Conservation (phyloP, 768 basidiomycete species). For the Pholiota conissans region DNA sequence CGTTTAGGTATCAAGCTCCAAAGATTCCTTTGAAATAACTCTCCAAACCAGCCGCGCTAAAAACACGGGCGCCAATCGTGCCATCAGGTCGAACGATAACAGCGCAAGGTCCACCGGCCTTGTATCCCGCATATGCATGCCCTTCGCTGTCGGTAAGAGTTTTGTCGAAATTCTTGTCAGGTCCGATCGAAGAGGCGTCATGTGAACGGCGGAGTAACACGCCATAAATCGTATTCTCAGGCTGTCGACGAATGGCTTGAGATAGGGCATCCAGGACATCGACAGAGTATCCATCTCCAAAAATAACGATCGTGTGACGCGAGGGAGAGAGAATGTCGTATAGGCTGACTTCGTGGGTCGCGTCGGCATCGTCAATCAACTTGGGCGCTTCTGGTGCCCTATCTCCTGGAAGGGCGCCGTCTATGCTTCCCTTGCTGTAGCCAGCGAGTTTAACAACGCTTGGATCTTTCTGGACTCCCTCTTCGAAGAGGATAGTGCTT, state of each 20-base stretch:
- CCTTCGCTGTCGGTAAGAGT: slow-evolving; percentile 16
- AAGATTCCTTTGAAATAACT: slow-evolving; percentile 18
- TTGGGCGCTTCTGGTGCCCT: slow-evolving; percentile 16
- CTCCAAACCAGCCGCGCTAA: slow-evolving; percentile 5
- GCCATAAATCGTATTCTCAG: slow-evolving; percentile 8
- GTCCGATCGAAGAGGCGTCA: neutral
- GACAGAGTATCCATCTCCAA: slow-evolving; percentile 2
- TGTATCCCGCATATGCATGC: slow-evolving; percentile 15
- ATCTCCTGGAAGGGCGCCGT: slow-evolving; percentile 15
- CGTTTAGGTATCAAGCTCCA: neutral
- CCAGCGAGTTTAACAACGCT: neutral
- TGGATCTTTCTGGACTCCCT: neutral
- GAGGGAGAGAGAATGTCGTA: slow-evolving; percentile 8
- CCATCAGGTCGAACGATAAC: slow-evolving; percentile 21
- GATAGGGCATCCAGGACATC: neutral
- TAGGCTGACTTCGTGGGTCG: neutral
- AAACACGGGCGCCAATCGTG: slow-evolving; percentile 18
- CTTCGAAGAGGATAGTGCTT: slow-evolving; percentile 45
- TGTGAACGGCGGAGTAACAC: neutral
- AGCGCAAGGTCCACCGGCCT: slow-evolving; percentile 1
- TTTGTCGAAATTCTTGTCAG: slow-evolving; percentile 2
- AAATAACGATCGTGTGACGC: slow-evolving; percentile 10
- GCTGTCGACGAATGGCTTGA: slow-evolving; percentile 8
- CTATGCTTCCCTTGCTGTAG: slow-evolving; percentile 11
- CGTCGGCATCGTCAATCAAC: neutral